Base-by-base conservation (phyloP, 2,329 filamentous ascomycete species). In the Aspergillus quadricinctus region DNA sequence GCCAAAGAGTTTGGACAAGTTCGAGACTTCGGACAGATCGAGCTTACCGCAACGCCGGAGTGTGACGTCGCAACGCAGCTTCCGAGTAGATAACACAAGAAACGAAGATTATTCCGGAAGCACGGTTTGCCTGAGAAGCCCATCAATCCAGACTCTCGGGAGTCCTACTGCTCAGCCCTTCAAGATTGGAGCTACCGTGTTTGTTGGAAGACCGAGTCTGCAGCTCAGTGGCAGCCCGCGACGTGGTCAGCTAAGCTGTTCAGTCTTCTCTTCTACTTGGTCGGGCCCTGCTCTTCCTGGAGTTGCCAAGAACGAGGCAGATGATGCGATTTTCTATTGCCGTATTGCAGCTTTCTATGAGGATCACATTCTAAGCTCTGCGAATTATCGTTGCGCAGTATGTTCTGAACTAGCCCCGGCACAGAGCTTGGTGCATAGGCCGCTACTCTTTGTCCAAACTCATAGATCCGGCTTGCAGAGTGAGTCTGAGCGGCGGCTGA, bases 211-310 rank as follows among this genome's bases (percentile, higher is more conserved):
- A 28, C 64, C 64, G 4, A 58, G 54, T 28, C 46, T 64, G n/a
- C 50, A 55, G 35, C 48, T 54, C 9, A 48, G 49, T 3, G 50
- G 35, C 10, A 31, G 45, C 21, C 49, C 54, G 17, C 41, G 49
- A 50, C 59, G 52, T 14, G 54, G 58, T 35, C 55, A 57, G n/a
- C 45, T 66, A 9, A 52, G 48, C 25, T 58, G 58, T 31, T 51
- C 65, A 11, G 56, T 62, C 28, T 64, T 62, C 29, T 58, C 61
- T 8, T 62, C 62, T 25, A 54, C 54, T 19, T 66, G 62, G 62
- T 59, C 63, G 23, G 31, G 43, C 7, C 48, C 41, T n/a, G 28
- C 57, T 9, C 40, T 62, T 9, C 52, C 54, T 8, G 46, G 35
- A 3, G n/a, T 45, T 4, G 29, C 50, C 11, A 53, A 53, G 35